Percentiles rank a stretch among this genome's conserved stretches.
phyloP scores from a whole-genome alignment of 768 basidiomycete species.

The Omphalotus guepiniiformis region DNA sequence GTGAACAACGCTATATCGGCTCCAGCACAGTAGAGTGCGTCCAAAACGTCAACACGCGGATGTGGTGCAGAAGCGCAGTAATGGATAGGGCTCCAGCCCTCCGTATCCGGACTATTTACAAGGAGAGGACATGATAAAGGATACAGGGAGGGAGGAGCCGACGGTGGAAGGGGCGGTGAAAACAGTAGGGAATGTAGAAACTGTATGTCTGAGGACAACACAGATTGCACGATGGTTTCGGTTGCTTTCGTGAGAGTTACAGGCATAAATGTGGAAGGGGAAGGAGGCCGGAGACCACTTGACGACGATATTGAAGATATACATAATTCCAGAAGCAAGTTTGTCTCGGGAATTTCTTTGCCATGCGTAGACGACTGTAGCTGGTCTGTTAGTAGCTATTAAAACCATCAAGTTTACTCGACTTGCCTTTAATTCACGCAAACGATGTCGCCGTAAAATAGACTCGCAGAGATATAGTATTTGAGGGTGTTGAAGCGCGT shows the following conservation, averaged over 20 bases:
- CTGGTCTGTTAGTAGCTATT: no score
- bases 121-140: no score
- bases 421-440: constrained; percentile 57
- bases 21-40: constrained; percentile 71
- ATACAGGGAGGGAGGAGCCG: constrained; percentile 37
- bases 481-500: constrained; percentile 55
- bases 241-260: constrained; percentile 40
- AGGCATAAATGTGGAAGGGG: constrained; percentile 35
- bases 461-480: constrained; percentile 71
- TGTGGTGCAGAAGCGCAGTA: constrained; percentile 53
- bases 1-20: constrained; percentile 74
- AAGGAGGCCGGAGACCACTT: constrained; percentile 38
- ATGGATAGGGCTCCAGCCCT: constrained; percentile 74
- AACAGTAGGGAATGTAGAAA: constrained; percentile 55
- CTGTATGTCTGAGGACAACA: constrained; percentile 45
- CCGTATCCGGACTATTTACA: constrained; percentile 62
- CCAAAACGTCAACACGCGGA: constrained; percentile 60
- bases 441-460: constrained; percentile 55
- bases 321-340: no score
- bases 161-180: constrained; percentile 31
- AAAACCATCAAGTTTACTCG: no score
- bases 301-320: no score
- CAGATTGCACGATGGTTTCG: constrained; percentile 50
- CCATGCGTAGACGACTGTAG: no score
- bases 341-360: no score